Percentiles rank a stretch among this genome's conserved stretches.
Evolutionary conservation across 257 asterid species (phyloP).

Genomic region (Solanum neorickii): DNA sequence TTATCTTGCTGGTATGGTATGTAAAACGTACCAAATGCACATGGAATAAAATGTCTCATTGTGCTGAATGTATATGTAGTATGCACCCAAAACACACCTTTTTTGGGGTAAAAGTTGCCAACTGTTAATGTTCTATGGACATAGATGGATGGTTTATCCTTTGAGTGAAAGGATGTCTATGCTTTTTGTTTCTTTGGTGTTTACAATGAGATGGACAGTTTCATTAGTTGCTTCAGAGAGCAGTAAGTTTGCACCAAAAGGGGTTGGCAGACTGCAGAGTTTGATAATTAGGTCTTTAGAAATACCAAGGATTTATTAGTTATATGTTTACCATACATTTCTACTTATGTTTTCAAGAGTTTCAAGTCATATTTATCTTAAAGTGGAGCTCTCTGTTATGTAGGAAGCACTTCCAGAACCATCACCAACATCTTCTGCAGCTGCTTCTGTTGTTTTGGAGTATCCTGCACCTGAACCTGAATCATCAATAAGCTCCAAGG

Average conservation of each 20-base stretch:
- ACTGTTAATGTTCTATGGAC: background rate
- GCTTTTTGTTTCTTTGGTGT: background rate
- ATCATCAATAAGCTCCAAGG: constrained; percentile 51
- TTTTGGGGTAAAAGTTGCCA: background rate
- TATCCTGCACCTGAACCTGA: constrained; percentile 32
- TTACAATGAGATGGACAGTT: background rate
- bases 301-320: background rate
- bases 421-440: background rate
- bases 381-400: background rate
- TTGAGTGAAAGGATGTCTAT: background rate
- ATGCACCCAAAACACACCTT: background rate
- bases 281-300: background rate
- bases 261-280: background rate
- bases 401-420: background rate
- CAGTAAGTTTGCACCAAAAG: background rate
- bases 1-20: background rate
- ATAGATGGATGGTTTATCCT: background rate
- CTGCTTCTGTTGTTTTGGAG: constrained; percentile 1
- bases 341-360: background rate
- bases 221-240: background rate
- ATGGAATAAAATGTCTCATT: background rate
- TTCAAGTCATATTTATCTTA: background rate
- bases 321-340: background rate
- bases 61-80: background rate
- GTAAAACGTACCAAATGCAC: background rate